phyloP scores from a whole-genome alignment of 345 rosid genomes.

The Bruguiera parviflora region DNA sequence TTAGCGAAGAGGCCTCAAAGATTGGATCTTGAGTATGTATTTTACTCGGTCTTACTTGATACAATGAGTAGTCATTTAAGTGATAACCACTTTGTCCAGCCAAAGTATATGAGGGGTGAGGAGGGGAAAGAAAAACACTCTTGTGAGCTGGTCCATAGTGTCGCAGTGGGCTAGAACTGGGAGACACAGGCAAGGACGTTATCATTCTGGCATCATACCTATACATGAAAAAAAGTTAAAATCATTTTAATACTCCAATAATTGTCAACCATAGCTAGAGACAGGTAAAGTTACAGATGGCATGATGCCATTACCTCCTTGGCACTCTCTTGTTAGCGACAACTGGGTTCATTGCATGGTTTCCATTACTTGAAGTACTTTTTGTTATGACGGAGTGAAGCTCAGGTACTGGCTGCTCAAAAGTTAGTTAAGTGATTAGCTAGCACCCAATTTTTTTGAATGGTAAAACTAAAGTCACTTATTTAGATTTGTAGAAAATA shows the following conservation, averaged over 20 bases:
- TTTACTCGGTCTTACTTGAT: slow-evolving; percentile 41
- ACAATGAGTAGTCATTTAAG: slow-evolving; percentile 46
- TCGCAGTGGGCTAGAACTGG: slow-evolving; percentile 84
- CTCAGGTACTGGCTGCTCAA: slow-evolving; percentile 68
- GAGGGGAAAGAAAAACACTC: slow-evolving; percentile 78
- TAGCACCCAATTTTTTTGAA: background rate
- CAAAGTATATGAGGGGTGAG: slow-evolving; percentile 54
- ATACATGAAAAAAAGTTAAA: slow-evolving; percentile 14
- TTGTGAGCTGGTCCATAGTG: slow-evolving; percentile 52
- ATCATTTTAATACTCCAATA: slow-evolving; percentile 2
- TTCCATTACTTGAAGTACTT: slow-evolving; percentile 38
- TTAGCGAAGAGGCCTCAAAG: slow-evolving; percentile 41
- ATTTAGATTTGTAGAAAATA: background rate
- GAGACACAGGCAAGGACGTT: slow-evolving; percentile 85
- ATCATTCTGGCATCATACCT: slow-evolving; percentile 73
- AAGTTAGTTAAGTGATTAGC: slow-evolving; percentile 17
- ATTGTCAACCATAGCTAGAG: background rate
- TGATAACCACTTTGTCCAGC: slow-evolving; percentile 51
- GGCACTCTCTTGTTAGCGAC: slow-evolving; percentile 34
- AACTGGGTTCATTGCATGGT: slow-evolving; percentile 41
- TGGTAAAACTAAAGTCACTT: background rate
- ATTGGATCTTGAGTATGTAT: slow-evolving; percentile 35
- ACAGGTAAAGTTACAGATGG: background rate
- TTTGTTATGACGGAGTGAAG: slow-evolving; percentile 49
- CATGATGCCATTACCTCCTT: slow-evolving; percentile 45